A percentile compares a stretch with the other conserved stretches of the same genome.
These are phyloP conservation scores for Tylopilus sp. DNA, from an alignment of 1,284 basidiomycete genomes.

Conservation along the genomic window DNA sequence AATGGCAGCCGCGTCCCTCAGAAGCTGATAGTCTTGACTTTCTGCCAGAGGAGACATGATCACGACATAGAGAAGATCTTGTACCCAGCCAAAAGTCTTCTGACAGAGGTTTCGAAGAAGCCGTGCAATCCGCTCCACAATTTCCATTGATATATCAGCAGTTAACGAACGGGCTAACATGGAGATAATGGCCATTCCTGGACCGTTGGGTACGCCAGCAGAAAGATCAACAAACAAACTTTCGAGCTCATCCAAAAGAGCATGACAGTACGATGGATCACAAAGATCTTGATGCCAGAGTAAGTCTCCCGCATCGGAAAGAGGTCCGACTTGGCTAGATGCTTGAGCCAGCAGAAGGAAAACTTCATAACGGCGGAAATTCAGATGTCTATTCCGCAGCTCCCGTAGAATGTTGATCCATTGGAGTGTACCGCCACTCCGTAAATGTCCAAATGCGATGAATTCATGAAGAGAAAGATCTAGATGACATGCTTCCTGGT, in stretches of 20 bases:
- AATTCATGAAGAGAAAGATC: conserved; percentile 42
- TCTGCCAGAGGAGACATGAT: conserved; percentile 23
- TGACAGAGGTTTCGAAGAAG: conserved; percentile 45
- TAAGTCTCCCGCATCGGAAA: conserved; percentile 21
- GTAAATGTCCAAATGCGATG: conserved; percentile 52
- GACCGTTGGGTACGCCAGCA: conserved; percentile 51
- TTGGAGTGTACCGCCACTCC: conserved; percentile 46
- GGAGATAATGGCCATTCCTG: conserved; percentile 46
- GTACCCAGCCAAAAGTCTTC: conserved; percentile 49
- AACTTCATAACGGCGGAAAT: too few relatives aligned
- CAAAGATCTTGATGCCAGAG: conserved; percentile 49
- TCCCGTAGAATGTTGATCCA: too few relatives aligned
- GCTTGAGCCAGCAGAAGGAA: too few relatives aligned
- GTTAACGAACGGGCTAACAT: conserved; percentile 4
- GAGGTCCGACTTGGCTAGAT: conserved; percentile 35
- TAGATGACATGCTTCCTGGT: too few relatives aligned
- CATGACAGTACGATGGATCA: conserved; percentile 40
- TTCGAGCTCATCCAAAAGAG: conserved; percentile 46
- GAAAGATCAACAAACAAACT: conserved; percentile 39
- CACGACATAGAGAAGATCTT: conserved; percentile 38
- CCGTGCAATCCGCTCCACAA: conserved; percentile 29
- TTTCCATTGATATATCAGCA: conserved; percentile 48
- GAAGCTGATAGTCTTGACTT: conserved; percentile 29
- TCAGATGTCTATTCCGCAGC: too few relatives aligned
- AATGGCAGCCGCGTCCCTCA: conserved; percentile 47